A percentile compares a stretch with the other conserved stretches of the same genome.
These are phyloP conservation scores for Ramaria sp. DNA, from an alignment of 768 basidiomycete species.

Conservation along the genomic window DNA sequence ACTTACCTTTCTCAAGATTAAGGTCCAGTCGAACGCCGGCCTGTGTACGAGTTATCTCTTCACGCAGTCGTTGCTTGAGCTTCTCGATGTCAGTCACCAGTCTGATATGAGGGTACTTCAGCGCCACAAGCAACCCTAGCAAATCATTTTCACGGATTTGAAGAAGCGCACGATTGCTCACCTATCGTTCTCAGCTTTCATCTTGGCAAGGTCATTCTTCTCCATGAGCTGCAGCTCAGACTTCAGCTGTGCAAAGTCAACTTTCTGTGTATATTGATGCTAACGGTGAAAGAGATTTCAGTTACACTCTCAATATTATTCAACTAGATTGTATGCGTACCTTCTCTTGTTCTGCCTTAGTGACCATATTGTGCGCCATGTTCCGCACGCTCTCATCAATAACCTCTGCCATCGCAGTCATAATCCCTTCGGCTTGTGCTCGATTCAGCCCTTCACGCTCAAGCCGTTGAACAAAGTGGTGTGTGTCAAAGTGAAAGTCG, in stretches of 20 bases:
- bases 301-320: not conserved
- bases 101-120: not conserved
- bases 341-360: conserved; percentile 94
- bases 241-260: conserved; percentile 94
- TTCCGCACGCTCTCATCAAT: conserved; percentile 95
- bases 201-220: conserved; percentile 91
- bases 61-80: conserved; percentile 84
- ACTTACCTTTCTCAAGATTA: conserved; percentile 74
- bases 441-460: conserved; percentile 83
- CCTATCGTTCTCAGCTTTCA: conserved; percentile 94
- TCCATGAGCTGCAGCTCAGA: conserved; percentile 93
- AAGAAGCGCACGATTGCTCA: not conserved
- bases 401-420: conserved; percentile 93
- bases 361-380: conserved; percentile 95
- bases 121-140: not conserved
- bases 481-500: conserved; percentile 89
- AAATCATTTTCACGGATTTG: too few relatives aligned
- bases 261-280: conserved; percentile 92
- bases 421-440: conserved; percentile 91
- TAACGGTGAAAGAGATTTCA: conserved; percentile 18
- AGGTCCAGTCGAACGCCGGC: conserved; percentile 89
- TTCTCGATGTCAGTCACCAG: conserved; percentile 85
- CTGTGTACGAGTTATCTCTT: conserved; percentile 87
- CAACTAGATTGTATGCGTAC: conserved; percentile 27
- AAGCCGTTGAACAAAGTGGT: conserved; percentile 85